Base-by-base conservation (phyloP, 495 filamentous ascomycete species). In the Sporormia fimetaria region DNA sequence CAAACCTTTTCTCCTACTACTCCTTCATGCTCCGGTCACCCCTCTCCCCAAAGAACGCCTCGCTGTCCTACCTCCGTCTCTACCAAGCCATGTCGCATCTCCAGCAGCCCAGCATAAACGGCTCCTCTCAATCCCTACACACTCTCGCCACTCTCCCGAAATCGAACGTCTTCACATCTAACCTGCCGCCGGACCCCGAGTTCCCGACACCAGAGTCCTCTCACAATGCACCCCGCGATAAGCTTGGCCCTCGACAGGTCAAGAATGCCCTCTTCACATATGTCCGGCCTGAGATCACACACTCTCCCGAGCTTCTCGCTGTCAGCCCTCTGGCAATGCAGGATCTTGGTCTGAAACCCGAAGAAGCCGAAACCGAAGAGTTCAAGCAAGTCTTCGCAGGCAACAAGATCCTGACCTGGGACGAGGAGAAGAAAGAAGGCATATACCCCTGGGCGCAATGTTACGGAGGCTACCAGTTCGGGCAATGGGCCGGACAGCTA, bases 401-500 rank as follows among this genome's bases (percentile, higher is more conserved):
- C 2, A 95, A 94, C 57, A 75, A 76, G 52, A 69, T 92, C 29
- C 32, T 66, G 16, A 54, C 57, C 14, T 62, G 59, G 51, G 67
- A 80, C 49, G 63, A 59, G 15, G 20, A 70, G 63, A 58, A 54
- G 11, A 62, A 73, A 41, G 63, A 80, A 51, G 69, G 73, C 3
- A 75, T 88, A 24, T 95, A 96, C 57, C 92, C 90, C 9, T 98
- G 90, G 90, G 86, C 92, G 23, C 87, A 95, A 62, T 95, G 87
- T 58, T 98, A 98, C 62, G 90, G 90, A 40, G 90, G 88, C 4
- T 83, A 74, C 58, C 80, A 83, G 51, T 83, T 83, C 37, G 58
- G 60, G 12, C 52, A 62, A 49, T 98, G 92, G 92, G 90, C 90
- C 3, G 86, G 87, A 6, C 90, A 98, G 60, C 76, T 98, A 7